Evolutionary conservation across 345 rosid species (phyloP).

Genomic region (Bruguiera sexangula): DNA sequence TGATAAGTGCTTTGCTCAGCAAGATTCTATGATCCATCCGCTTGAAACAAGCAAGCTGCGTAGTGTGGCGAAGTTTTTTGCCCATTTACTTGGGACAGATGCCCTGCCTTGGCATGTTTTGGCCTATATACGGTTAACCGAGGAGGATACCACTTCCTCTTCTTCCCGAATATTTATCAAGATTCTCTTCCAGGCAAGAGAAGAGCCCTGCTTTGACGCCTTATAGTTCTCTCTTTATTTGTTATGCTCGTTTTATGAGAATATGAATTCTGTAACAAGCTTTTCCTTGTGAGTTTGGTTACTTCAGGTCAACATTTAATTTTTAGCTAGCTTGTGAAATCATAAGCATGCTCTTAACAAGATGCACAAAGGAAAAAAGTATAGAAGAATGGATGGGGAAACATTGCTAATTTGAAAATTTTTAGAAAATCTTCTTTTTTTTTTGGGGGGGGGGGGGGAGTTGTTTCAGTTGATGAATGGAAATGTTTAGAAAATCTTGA

Average conservation of each 20-base stretch:
- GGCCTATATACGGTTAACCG: conserved; percentile 76
- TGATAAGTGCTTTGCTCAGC: conserved; percentile 84
- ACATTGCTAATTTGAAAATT: no score
- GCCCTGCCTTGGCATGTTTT: conserved; percentile 95
- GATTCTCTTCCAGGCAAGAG: conserved; percentile 41
- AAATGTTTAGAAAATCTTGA: not conserved
- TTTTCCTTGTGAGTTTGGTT: no score
- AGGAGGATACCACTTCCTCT: conserved; percentile 68
- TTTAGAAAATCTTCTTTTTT: no score
- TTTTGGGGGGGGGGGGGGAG: no score
- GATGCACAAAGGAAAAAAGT: not conserved
- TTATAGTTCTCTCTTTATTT: no score
- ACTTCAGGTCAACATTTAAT: no score
- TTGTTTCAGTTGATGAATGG: no score
- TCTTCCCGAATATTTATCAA: conserved; percentile 89
- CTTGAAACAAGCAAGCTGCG: conserved; percentile 83
- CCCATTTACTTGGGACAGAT: conserved; percentile 86
- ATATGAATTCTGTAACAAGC: no score
- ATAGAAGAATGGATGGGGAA: no score
- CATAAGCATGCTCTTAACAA: not conserved
- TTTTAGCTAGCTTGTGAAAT: not conserved
- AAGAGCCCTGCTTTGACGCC: no score
- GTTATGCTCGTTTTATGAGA: conserved; percentile 51
- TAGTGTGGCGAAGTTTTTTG: conserved; percentile 90
- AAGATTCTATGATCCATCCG: conserved; percentile 91